Percentiles rank a stretch among this genome's conserved stretches.
Evolutionary conservation across 306 rosid species (phyloP).

Genomic region (Comarum palustre): DNA sequence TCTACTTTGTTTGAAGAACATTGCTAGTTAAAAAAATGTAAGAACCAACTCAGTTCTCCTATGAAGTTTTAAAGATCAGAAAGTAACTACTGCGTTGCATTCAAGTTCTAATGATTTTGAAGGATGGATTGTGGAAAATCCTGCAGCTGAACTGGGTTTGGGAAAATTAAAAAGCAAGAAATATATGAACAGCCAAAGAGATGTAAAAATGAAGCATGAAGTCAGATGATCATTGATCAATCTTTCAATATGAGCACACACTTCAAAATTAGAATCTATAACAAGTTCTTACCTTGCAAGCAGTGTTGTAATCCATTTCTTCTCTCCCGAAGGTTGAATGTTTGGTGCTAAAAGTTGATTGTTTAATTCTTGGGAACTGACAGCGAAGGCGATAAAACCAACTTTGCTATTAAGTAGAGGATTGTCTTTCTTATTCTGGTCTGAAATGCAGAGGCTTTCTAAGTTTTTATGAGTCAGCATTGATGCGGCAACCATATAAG

Average conservation of each 20-base stretch:
- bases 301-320: slow-evolving; percentile 50
- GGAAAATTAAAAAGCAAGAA: not conserved
- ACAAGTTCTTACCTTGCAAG: slow-evolving; percentile 43
- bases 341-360: slow-evolving; percentile 7
- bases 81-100: slow-evolving; percentile 3
- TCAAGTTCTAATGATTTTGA: not conserved
- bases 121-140: not conserved
- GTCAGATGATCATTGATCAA: not conserved
- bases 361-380: slow-evolving; percentile 14
- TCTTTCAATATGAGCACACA: not conserved
- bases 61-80: not conserved
- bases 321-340: not conserved
- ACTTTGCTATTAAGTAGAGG: not conserved
- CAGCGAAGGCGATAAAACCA: not conserved
- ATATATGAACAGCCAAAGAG: not conserved
- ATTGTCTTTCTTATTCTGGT: not conserved
- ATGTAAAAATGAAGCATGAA: not conserved
- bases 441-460: not conserved
- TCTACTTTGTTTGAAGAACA: not conserved
- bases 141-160: not conserved
- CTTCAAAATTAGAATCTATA: not conserved
- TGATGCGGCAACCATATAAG: slow-evolving; percentile 2
- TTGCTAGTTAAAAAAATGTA: not conserved
- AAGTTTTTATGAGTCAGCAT: slow-evolving; percentile 21
- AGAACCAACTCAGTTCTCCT: not conserved